Base-by-base conservation (phyloP, 73 alveolate genomes). In the Diophrys appendiculata region DNA sequence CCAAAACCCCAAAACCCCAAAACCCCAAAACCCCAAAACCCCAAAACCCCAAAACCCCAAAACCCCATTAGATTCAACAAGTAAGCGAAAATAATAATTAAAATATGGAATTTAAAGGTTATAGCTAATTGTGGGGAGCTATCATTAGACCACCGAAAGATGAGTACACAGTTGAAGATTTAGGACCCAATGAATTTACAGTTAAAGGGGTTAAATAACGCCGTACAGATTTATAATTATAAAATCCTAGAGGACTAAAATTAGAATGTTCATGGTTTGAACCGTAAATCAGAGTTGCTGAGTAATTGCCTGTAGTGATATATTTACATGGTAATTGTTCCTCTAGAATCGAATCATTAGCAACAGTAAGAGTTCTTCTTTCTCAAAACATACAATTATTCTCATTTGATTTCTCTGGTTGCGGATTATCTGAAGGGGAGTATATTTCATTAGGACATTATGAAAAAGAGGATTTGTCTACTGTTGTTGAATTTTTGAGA, bases 131-230 rank as follows among this genome's bases (percentile, higher is more conserved):
- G 29, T 97, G 99, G 99, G 93, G 96, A 74, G 99, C 99, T 30
- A 94, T 98, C 65, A 97, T 98, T 22, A 78, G 99, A 69, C 99
- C 99, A 25, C 99, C 99, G 0, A 88, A 99, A 35, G 99, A 94
- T 60, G 83, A 70, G 33, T 98, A 98, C 77, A 92, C 78, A 30
- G 85, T 88, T 30, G 82, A 79, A 52, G 99, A 92, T 75, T 83
- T 94, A 67, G 98, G 98, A 30, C 95, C 94, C 0, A 77, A 65
- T 13, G 89, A 92, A 80, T 95, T 96, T 68, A 81, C 83, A 27
- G 60, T 95, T 33, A 82, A 81, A 81, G 87, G 94, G 29, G 85
- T 79, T 18, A 73, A 26, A 30, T 84, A 78, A 53, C 72, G 90
- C 68, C 55, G 98, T 33, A 86, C 93, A 3, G 97, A 94, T 77